A percentile compares a stretch with the other conserved stretches of the same genome.
These are phyloP conservation scores for Globisporangium cylindrosporum DNA, from an alignment of 352 stramenopile species.

Conservation along the genomic window DNA sequence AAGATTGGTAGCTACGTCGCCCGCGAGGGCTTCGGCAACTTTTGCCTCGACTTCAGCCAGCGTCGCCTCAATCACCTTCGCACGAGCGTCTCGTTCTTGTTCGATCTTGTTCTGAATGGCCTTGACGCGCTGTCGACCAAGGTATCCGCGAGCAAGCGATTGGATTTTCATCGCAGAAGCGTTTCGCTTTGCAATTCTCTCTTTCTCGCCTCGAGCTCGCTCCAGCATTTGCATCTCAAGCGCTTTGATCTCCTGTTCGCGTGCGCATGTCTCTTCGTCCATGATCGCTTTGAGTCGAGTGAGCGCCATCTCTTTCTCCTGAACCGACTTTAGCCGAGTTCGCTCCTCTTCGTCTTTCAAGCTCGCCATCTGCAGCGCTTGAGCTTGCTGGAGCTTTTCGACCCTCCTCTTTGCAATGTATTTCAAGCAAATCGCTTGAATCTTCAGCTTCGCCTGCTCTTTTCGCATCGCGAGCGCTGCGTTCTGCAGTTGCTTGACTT, in stretches of 20 bases:
- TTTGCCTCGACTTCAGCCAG: conserved; percentile 62
- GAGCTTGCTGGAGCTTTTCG: conserved; percentile 40
- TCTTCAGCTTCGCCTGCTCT: conserved; percentile 62
- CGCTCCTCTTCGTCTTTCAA: conserved; percentile 62
- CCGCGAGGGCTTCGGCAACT: conserved; percentile 37
- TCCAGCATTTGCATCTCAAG: conserved; percentile 78
- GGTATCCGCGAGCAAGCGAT: conserved; percentile 43
- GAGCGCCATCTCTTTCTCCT: conserved; percentile 69
- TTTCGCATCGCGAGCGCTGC: conserved; percentile 39
- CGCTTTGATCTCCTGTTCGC: conserved; percentile 70
- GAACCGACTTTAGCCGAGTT: conserved; percentile 45
- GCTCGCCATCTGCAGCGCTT: conserved; percentile 45
- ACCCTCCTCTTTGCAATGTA: conserved; percentile 42
- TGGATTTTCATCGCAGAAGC: conserved; percentile 58
- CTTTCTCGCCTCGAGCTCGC: conserved; percentile 60
- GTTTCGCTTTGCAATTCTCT: conserved; percentile 48
- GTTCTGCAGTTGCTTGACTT: conserved; percentile 40
- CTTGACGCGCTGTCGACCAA: conserved; percentile 53
- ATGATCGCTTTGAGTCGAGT: conserved; percentile 64
- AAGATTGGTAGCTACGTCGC: background rate
- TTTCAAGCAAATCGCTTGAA: conserved; percentile 60
- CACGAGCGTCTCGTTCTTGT: conserved; percentile 54
- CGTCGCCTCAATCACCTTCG: conserved; percentile 49
- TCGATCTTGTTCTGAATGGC: conserved; percentile 64
- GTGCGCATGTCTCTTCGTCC: conserved; percentile 59